Evolutionary conservation across 2,329 filamentous ascomycete species (phyloP).

Genomic region (Rhynchosporium graminicola): DNA sequence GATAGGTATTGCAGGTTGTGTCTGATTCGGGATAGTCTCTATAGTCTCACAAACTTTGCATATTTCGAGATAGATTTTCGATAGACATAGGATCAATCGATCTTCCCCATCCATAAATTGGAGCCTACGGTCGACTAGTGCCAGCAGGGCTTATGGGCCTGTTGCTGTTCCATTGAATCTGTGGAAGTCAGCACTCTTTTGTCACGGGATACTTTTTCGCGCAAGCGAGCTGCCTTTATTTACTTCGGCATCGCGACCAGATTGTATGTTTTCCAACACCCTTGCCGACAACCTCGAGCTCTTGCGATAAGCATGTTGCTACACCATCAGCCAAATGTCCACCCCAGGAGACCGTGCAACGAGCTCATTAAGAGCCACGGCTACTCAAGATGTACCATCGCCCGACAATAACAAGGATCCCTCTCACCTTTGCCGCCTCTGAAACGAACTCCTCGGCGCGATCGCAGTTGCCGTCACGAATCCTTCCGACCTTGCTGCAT

Average conservation of each 20-base stretch:
- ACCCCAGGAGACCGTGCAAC: not conserved
- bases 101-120: too few relatives aligned
- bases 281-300: not conserved
- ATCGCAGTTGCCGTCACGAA: not conserved
- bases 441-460: constrained; percentile 7
- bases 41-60: too few relatives aligned
- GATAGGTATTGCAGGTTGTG: too few relatives aligned
- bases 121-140: too few relatives aligned
- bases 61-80: too few relatives aligned
- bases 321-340: not conserved
- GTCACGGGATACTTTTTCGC: not conserved
- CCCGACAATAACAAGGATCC: not conserved
- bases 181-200: too few relatives aligned
- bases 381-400: not conserved
- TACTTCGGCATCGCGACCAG: not conserved
- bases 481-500: not conserved
- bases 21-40: too few relatives aligned
- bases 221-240: not conserved
- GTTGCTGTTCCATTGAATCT: too few relatives aligned
- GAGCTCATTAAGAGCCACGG: not conserved
- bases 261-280: not conserved
- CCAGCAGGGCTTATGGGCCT: too few relatives aligned
- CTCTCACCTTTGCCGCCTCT: not conserved
- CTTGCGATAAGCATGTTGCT: not conserved
- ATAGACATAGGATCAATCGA: too few relatives aligned